Base-by-base conservation (phyloP, 1,139 yeast species). In the Yamadazyma diospyri region DNA sequence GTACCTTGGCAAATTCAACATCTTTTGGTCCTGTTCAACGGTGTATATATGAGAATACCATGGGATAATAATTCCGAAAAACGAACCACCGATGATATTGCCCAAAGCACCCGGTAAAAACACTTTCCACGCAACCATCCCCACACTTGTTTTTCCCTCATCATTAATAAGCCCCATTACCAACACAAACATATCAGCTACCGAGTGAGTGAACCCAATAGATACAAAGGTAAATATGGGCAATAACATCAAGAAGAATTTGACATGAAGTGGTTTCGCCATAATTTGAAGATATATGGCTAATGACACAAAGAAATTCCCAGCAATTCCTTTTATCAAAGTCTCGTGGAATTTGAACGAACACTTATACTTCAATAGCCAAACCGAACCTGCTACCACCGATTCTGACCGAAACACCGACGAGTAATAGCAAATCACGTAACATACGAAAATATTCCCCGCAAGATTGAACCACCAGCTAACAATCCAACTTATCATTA, bases 231-330 rank as follows among this genome's bases (percentile, higher is more conserved):
- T 76, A 55, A 82, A 81, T 9, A 84, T 66, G 0, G 94, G 94
- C 16, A 83, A 51, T 6, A 65, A 46, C 61, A 84, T 71, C 62
- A 81, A 57, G n/a, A 81, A 28, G 29, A 81, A 67, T 47, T 82
- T 82, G 25, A 85, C 94, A 50, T 84, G 94, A n/a, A 80, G 48
- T 0, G 94, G 94, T 47, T 81, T 82, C 6, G 82, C 83, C 78
- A 83, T 73, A 23, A 85, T 59, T 50, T 84, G 94, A 34, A 84
- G 57, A 54, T 82, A 84, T 7, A 83, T 78, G 0, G 88, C 94
- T 30, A 84, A 57, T 33, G 81, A 76, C 16, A 84, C 94, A 48
- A 68, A 81, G 49, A 83, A 83, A 51, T 85, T 85, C 21, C 92
- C 89, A 0, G 83, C 87, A 23, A 81, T 69, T 1, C 76, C 86